Evolutionary conservation across 116 monocot genomes (phyloP).

Genomic region (Trichopus zeylanicus): DNA sequence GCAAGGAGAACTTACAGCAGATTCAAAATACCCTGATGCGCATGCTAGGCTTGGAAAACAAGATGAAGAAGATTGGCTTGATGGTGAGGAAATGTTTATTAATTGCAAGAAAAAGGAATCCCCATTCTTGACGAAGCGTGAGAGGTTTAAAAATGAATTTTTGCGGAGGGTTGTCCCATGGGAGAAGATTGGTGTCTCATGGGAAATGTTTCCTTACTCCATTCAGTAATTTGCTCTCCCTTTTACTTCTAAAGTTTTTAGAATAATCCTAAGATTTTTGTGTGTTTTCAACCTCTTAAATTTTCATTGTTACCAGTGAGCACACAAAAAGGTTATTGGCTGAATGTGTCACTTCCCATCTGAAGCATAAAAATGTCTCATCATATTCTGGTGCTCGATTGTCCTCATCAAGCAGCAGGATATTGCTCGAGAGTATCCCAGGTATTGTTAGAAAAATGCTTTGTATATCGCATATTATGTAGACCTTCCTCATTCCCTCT

Average conservation of each 20-base stretch:
- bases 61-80: constrained; percentile 87
- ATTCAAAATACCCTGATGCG: constrained; percentile 26
- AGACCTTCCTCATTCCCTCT: not conserved
- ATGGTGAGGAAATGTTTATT: constrained; percentile 37
- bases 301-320: constrained; percentile 34
- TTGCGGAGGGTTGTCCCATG: constrained; percentile 65
- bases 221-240: constrained; percentile 37
- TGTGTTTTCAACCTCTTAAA: not conserved
- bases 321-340: constrained; percentile 54
- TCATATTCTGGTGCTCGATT: constrained; percentile 61
- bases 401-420: constrained; percentile 63
- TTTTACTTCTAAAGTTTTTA: not conserved
- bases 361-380: constrained; percentile 47
- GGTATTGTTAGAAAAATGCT: constrained; percentile 30
- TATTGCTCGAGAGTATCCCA: constrained; percentile 75
- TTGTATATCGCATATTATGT: not conserved
- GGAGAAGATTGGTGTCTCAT: constrained; percentile 74
- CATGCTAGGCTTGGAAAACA: constrained; percentile 75
- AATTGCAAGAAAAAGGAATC: constrained; percentile 55
- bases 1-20: constrained; percentile 17
- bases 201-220: constrained; percentile 73
- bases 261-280: not conserved
- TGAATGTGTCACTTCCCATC: constrained; percentile 77
- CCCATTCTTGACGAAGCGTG: constrained; percentile 67
- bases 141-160: constrained; percentile 78